Percentiles rank a stretch among this genome's conserved stretches.
Conservation (phyloP, 1,284 basidiomycete species). For the Thecaphora thlaspeos region DNA sequence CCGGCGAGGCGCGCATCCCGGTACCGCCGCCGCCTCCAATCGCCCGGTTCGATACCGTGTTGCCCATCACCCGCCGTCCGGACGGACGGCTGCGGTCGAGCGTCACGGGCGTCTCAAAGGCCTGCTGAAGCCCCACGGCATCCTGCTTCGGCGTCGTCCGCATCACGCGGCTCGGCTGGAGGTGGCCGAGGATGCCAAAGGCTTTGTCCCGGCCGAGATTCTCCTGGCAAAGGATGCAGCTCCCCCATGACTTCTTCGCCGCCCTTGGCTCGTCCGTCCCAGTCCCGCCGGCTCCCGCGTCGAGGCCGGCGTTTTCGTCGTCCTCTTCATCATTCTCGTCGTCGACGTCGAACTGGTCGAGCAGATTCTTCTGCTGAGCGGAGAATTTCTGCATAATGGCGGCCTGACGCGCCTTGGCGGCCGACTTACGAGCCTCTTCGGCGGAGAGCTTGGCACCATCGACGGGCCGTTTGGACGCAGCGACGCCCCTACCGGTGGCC, state of each 20-base stretch:
- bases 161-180: slow-evolving; percentile 85
- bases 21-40: slow-evolving; percentile 3
- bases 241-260: slow-evolving; percentile 62
- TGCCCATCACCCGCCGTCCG: slow-evolving; percentile 37
- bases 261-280: slow-evolving; percentile 11
- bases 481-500: slow-evolving; percentile 17
- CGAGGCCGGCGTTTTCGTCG: slow-evolving; percentile 21
- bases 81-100: slow-evolving; percentile 45
- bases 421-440: slow-evolving; percentile 42
- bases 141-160: slow-evolving; percentile 73
- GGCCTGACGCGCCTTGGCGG: slow-evolving; percentile 52
- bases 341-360: slow-evolving; percentile 50
- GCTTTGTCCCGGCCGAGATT: slow-evolving; percentile 72
- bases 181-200: slow-evolving; percentile 83
- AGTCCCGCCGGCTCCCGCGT: slow-evolving; percentile 11
- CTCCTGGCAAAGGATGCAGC: slow-evolving; percentile 97
- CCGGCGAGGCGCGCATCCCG: slow-evolving; percentile 7
- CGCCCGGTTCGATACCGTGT: slow-evolving; percentile 15
- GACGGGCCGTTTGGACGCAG: slow-evolving; percentile 5
- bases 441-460: slow-evolving; percentile 9
- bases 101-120: slow-evolving; percentile 64
- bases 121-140: slow-evolving; percentile 69
- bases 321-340: slow-evolving; percentile 48
- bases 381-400: slow-evolving; percentile 56
- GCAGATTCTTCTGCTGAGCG: slow-evolving; percentile 52